Evolutionary conservation across 1,139 yeast species (phyloP), one percentile per base, ranked within the genome.

Genomic region (Taiozyma sp.): DNA sequence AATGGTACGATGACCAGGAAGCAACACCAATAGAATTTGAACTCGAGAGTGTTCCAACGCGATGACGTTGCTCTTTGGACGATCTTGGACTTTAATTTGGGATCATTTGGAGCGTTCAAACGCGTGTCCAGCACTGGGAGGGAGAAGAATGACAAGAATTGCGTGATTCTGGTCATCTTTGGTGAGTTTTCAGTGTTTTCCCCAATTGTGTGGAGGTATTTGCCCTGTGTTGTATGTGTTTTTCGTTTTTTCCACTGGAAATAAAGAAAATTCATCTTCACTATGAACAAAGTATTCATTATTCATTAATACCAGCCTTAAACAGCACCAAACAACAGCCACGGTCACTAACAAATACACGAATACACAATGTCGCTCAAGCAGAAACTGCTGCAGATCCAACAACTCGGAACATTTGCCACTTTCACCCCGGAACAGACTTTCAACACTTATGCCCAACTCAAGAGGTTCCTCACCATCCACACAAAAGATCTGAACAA

Each of bases 51-150:
- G 32, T 67, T 61, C 97, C 97, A 91, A 62, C 81, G 76, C 2
- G 95, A 75, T 11, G 72, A 73, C 6, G 73, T 69, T 0, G 89
- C 80, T 39, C 65, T 65, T 43, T 71, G 68, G 16, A 74, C 66
- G 43, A 80, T 69, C 3, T 68, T 67, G 47, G 70, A 71, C 43
- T 71, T 70, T 60, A 72, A 76, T 50, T 72, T 69, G 4, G 68
- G 66, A 51, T 79, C 82, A 3, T 66, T 58, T 0, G 85, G 75
- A 1, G 93, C 81, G 42, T 67, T 70, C 24, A 89, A 75, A 45
- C 98, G 78, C 2, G 87, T 72, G 65, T 91, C 98, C 53, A 91
- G 73, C 10, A 88, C 78, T 58, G 87, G 95, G 52, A 88, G 74
- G 7, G 91, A 78, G 66, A 88, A 85, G 67, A 83, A 81, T 7